Base-by-base conservation (phyloP, 1,284 basidiomycete species). In the Leccinum subfulvum region DNA sequence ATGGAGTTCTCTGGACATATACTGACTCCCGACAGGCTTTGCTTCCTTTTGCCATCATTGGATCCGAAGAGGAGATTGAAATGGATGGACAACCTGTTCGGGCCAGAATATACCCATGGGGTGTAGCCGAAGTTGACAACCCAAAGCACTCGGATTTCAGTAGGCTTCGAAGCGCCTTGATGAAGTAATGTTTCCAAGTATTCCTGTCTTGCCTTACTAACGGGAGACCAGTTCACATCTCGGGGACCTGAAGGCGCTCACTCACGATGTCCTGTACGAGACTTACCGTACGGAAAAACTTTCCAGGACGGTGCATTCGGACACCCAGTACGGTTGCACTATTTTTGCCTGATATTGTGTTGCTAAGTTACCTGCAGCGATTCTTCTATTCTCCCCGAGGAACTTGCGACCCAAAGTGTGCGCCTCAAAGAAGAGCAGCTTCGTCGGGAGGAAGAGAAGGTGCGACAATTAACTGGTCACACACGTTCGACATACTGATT, bases 201-300 rank as follows among this genome's bases (percentile, higher is more conserved):
- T 39, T 14, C 55, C 6, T 16, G n/a, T 13, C 14, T 3, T 23
- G 39, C 16, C 53, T 56, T 62, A 47, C 61, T 71, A 21, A 69
- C 61, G 18, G n/a, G 49, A 21, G 9, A 66, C 18, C 64, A 97
- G 92, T 79, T 95, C 97, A 13, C 97, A 99, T 76, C 80, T 99
- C 65, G 93, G 90, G 60, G 97, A 98, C 78, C 81, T 98, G 73
- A 98, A 95, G 83, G 90, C 90, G 23, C 86, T 99, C 77, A 98
- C 95, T 1, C 94, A 99, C 76, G 97, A 98, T 77, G 89, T 97
- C 68, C 80, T 94, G 60, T 92, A 93, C 72, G 96, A 98, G 78
- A 97, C 96, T 60, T 97, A 97, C 78, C 94, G 97, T 84, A 98
- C 96, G 21, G 97, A 99, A 86, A 98, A 98, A 75, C 84, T 99